phyloP scores from a whole-genome alignment of 768 basidiomycete genomes.

The Psilocybe sp. region DNA sequence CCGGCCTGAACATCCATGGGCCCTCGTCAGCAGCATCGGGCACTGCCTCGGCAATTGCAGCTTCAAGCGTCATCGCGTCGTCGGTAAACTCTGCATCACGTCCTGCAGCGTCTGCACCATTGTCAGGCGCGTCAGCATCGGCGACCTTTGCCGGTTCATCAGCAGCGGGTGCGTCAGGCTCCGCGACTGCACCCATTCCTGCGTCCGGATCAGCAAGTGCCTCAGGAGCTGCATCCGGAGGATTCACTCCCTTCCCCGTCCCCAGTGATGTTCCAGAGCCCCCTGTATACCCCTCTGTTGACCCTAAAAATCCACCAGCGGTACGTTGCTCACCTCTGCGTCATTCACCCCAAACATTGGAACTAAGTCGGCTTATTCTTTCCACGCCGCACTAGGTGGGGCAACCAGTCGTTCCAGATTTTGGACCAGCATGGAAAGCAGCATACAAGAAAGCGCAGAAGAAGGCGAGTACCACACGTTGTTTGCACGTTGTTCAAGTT shows the following conservation, averaged over 20 bases:
- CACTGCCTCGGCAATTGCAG: neutral
- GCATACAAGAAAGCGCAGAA: conserved; percentile 58
- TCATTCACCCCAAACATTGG: neutral
- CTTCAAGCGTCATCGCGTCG: neutral
- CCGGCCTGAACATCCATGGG: neutral
- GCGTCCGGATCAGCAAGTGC: neutral
- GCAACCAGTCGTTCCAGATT: conserved; percentile 40
- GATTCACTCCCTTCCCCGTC: conserved; percentile 59
- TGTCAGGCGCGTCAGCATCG: neutral
- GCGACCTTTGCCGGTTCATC: neutral
- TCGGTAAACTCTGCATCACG: neutral
- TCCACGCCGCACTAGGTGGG: conserved; percentile 21
- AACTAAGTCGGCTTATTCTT: conserved; percentile 4
- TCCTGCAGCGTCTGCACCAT: neutral
- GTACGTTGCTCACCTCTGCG: conserved; percentile 25
- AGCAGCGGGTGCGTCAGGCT: neutral
- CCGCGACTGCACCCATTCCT: neutral
- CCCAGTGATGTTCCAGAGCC: conserved; percentile 54
- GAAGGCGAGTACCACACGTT: conserved; percentile 37
- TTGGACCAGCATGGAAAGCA: conserved; percentile 52
- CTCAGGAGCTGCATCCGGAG: neutral
- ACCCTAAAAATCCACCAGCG: conserved; percentile 57
- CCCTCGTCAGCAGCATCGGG: neutral
- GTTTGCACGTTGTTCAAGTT: neutral
- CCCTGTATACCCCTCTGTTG: conserved; percentile 49